These are phyloP conservation scores for Parvularia atlantis DNA, from an alignment of 78 protist genomes.

Conservation along the genomic window DNA sequence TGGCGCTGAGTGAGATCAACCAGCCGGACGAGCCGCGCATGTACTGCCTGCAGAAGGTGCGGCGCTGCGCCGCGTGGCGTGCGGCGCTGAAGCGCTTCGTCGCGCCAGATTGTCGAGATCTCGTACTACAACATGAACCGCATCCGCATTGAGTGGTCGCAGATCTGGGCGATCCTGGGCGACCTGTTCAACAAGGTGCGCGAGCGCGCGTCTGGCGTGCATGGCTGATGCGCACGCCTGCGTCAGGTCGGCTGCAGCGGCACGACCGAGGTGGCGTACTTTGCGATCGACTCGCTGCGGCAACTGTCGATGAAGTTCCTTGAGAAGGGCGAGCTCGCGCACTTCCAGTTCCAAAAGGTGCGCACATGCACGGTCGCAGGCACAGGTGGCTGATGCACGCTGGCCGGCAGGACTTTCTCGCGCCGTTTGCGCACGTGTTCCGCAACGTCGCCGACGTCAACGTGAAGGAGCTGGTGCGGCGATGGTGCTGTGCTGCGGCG, in stretches of 20 bases:
- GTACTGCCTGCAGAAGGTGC: conserved; percentile 79
- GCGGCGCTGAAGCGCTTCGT: no score
- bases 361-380: background rate
- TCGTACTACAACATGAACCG: background rate
- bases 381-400: background rate
- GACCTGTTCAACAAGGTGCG: conserved; percentile 45
- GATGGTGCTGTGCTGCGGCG: no score
- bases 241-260: conserved; percentile 59
- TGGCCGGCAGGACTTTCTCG: conserved; percentile 61
- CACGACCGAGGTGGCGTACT: conserved; percentile 57
- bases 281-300: conserved; percentile 84
- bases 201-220: no score
- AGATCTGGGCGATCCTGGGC: conserved; percentile 71
- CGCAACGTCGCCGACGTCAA: no score
- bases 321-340: conserved; percentile 76
- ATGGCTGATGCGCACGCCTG: no score
- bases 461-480: background rate
- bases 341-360: conserved; percentile 83
- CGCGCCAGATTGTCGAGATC: conserved; percentile 47
- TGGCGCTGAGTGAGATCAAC: conserved; percentile 71
- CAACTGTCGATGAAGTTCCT: conserved; percentile 89
- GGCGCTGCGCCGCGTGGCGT: no score
- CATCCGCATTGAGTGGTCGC: conserved; percentile 54
- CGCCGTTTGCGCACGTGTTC: conserved; percentile 84
- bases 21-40: conserved; percentile 54